These are phyloP conservation scores for Yamadazyma atmosphaerica DNA, from an alignment of 1,139 yeast species.

Conservation along the genomic window DNA sequence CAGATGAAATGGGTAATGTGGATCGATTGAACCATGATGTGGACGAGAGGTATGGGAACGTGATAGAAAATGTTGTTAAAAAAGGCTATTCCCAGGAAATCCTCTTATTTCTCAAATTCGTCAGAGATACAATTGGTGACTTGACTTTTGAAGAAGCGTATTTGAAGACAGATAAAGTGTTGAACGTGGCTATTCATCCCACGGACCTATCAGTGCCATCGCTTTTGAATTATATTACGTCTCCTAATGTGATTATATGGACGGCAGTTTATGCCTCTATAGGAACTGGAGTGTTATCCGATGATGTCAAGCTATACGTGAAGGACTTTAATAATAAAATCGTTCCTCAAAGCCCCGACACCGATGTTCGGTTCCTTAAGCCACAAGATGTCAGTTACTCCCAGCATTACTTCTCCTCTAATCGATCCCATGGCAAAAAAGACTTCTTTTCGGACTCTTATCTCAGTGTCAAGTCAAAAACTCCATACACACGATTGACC, in stretches of 20 bases:
- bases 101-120: constrained; percentile 74
- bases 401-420: constrained; percentile 35
- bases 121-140: constrained; percentile 74
- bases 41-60: constrained; percentile 64
- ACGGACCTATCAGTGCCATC: constrained; percentile 72
- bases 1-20: constrained; percentile 52
- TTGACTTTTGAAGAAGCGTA: constrained; percentile 93
- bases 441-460: constrained; percentile 15
- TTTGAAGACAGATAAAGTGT: constrained; percentile 75
- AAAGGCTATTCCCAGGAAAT: constrained; percentile 89
- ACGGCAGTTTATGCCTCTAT: constrained; percentile 78
- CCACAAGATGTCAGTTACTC: constrained; percentile 51
- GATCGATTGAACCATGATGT: constrained; percentile 54
- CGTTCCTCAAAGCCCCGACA: constrained; percentile 40
- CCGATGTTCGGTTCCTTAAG: constrained; percentile 37
- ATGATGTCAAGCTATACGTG: constrained; percentile 62
- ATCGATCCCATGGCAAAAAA: constrained; percentile 16
- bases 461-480: constrained; percentile 32
- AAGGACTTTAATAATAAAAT: constrained; percentile 66
- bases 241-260: constrained; percentile 91
- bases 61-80: constrained; percentile 62
- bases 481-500: constrained; percentile 84
- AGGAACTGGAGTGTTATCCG: constrained; percentile 65
- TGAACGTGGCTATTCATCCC: constrained; percentile 89
- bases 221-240: constrained; percentile 82